phyloP scores from a whole-genome alignment of 1,284 basidiomycete species.

The Uromyces viciae-fabae region DNA sequence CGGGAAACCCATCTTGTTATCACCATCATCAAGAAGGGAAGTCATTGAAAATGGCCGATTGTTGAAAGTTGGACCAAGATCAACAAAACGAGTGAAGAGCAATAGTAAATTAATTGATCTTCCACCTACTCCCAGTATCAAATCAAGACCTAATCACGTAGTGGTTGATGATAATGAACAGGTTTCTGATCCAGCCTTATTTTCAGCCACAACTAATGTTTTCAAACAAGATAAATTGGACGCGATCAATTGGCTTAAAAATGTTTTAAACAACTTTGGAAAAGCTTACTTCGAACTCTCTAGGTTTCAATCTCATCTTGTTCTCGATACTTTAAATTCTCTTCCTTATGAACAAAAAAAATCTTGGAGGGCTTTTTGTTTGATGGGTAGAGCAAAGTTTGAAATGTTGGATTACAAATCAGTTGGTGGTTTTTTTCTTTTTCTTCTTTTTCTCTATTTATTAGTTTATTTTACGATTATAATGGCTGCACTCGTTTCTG shows the following conservation, averaged over 20 bases:
- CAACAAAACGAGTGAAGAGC: conserved; percentile 39
- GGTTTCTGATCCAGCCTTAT: neutral
- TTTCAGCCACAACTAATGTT: neutral
- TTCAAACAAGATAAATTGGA: conserved; percentile 60
- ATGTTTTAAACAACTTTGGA: conserved; percentile 74
- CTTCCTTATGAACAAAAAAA: conserved; percentile 72
- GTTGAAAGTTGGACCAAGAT: neutral
- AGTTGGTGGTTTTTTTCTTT: conserved; percentile 59
- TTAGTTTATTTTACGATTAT: neutral
- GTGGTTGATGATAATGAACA: no score
- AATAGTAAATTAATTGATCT: conserved; percentile 22
- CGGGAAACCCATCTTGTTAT: conserved; percentile 1
- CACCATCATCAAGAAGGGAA: conserved; percentile 2
- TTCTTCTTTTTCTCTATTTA: neutral
- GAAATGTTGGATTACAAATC: conserved; percentile 78
- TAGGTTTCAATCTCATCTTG: conserved; percentile 70
- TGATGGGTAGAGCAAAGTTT: conserved; percentile 79
- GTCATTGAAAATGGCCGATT: conserved; percentile 5
- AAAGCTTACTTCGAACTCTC: conserved; percentile 69
- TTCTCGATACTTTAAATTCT: conserved; percentile 69
- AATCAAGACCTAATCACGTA: no score
- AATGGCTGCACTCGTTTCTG: no score
- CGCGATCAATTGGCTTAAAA: conserved; percentile 77
- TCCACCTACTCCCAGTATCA: neutral
- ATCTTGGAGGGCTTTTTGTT: conserved; percentile 66